Percentiles rank a stretch among this genome's conserved stretches.
Evolutionary conservation across 495 filamentous ascomycete species (phyloP).

Genomic region (Hypoxylon lenormandii): DNA sequence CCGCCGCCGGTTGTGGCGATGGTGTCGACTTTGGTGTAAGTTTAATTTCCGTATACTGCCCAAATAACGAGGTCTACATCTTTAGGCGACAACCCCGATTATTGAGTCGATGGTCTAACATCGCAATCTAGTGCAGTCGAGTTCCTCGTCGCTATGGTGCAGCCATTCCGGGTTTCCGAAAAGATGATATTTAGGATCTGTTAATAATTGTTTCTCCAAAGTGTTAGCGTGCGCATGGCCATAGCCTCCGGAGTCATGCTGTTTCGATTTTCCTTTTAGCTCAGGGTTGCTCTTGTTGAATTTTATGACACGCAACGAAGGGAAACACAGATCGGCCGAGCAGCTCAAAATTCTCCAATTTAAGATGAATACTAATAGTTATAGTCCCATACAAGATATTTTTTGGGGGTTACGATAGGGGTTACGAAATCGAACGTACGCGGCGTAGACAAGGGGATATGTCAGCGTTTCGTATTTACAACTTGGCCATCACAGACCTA

Average conservation of each 20-base stretch:
- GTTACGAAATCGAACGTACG: no score
- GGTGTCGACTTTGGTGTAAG: constrained; percentile 23
- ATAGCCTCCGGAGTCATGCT: neutral
- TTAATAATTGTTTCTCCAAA: neutral
- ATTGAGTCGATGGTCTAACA: neutral
- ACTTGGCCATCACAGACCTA: no score
- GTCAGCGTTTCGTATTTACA: no score
- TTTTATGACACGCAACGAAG: no score
- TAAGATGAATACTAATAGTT: no score
- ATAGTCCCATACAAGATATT: no score
- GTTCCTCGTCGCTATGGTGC: constrained; percentile 17
- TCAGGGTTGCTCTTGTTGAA: no score
- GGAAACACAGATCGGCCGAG: no score
- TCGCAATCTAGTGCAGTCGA: neutral
- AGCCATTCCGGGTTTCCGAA: constrained; percentile 17
- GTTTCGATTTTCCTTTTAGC: neutral
- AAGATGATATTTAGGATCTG: constrained; percentile 1
- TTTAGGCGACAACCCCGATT: neutral
- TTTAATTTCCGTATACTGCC: neutral
- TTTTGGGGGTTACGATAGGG: no score
- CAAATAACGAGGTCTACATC: no score
- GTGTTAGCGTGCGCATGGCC: neutral
- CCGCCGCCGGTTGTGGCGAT: constrained; percentile 14
- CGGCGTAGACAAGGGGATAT: no score
- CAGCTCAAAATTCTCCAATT: no score